Conservation (phyloP, 106 monocot genomes). For the Phalaenopsis aphrodite region DNA sequence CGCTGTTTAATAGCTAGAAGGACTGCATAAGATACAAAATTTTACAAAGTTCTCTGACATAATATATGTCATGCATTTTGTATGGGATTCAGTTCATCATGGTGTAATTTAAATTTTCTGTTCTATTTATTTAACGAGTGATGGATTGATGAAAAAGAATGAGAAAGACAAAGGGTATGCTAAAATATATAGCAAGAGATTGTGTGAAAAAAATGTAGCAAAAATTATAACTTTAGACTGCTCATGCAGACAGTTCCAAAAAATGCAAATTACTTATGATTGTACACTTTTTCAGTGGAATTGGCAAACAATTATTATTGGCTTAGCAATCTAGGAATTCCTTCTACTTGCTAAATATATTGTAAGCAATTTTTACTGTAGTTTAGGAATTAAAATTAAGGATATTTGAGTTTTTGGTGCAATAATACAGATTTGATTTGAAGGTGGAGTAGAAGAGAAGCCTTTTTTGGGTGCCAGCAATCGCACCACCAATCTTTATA, state of each 20-base stretch:
- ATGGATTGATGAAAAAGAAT: background rate
- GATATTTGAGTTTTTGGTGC: background rate
- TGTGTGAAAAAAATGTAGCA: background rate
- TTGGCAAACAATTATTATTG: conserved; percentile 68
- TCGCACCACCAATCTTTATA: conserved; percentile 61
- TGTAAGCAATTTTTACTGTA: conserved; percentile 25
- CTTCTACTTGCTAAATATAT: conserved; percentile 53
- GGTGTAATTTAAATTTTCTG: conserved; percentile 20
- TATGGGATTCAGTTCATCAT: conserved; percentile 38
- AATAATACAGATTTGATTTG: background rate
- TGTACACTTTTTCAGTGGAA: conserved; percentile 42
- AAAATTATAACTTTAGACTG: background rate
- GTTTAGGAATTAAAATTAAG: background rate
- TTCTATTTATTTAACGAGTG: background rate
- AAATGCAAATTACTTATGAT: background rate
- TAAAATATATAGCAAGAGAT: background rate
- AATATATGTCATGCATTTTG: conserved; percentile 52
- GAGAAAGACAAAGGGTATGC: background rate
- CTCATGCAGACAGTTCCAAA: no score
- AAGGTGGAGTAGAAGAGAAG: conserved; percentile 72
- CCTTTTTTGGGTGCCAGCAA: conserved; percentile 70
- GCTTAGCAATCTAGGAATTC: conserved; percentile 36
- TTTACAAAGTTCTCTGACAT: conserved; percentile 55
- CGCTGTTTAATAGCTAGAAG: conserved; percentile 60
- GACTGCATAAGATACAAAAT: conserved; percentile 48